Conservation (phyloP, 2,329 filamentous ascomycete species). For the Thelonectria rubi region DNA sequence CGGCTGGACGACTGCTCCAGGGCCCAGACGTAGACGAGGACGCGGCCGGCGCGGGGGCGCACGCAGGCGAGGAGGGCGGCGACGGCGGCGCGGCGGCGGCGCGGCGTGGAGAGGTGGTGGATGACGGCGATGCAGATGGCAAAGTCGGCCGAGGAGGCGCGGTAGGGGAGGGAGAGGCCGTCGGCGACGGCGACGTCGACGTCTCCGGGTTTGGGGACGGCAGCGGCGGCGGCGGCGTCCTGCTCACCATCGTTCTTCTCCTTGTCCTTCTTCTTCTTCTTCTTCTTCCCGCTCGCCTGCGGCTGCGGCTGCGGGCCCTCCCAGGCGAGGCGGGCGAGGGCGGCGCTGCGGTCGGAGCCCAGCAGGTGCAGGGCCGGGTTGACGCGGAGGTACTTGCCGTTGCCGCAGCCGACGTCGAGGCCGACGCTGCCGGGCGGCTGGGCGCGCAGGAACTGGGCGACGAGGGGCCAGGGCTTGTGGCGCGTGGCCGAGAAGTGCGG, state of each 20-base stretch:
- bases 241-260: slow-evolving; percentile 26
- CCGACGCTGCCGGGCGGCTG: slow-evolving; percentile 78
- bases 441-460: slow-evolving; percentile 77
- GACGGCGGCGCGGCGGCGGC: slow-evolving; percentile 77
- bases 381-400: slow-evolving; percentile 91
- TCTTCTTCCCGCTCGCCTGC: not conserved
- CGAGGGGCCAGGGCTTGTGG: slow-evolving; percentile 90
- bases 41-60: slow-evolving; percentile 67
- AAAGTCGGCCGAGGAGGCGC: slow-evolving; percentile 71
- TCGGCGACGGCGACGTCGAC: slow-evolving; percentile 83
- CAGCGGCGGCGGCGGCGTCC: slow-evolving; percentile 13
- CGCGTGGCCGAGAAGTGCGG: slow-evolving; percentile 84
- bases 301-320: slow-evolving; percentile 22
- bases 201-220: slow-evolving; percentile 44
- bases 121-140: slow-evolving; percentile 93
- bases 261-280: not conserved
- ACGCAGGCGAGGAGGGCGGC: slow-evolving; percentile 75
- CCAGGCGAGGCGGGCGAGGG: slow-evolving; percentile 62
- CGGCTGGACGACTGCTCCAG: slow-evolving; percentile 89
- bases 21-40: slow-evolving; percentile 93
- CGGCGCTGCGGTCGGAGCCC: slow-evolving; percentile 81
- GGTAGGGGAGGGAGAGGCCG: slow-evolving; percentile 84
- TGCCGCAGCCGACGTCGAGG: slow-evolving; percentile 93
- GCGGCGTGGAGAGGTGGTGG: slow-evolving; percentile 86
- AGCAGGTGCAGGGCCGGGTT: slow-evolving; percentile 82